phyloP scores from a whole-genome alignment of 2,329 filamentous ascomycete genomes.

The Dothistroma septosporum region DNA sequence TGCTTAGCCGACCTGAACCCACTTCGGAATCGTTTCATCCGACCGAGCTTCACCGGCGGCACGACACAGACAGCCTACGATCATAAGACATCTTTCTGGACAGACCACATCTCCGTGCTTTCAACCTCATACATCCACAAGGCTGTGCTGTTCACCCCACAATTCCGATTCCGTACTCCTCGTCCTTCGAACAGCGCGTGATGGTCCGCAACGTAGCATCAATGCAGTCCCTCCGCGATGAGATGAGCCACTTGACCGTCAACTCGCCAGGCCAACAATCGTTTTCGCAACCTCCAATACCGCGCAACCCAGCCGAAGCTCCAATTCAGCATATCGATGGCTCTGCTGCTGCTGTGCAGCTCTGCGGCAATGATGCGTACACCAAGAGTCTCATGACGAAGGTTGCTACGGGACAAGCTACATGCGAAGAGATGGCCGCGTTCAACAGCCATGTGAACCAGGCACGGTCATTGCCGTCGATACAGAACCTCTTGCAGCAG shows the following conservation, averaged over 20 bases:
- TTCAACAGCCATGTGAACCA: slow-evolving; percentile 20
- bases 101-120: too few species aligned
- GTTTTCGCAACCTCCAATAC: neutral
- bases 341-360: slow-evolving; percentile 10
- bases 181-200: neutral
- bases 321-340: slow-evolving; percentile 4
- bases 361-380: slow-evolving; percentile 20
- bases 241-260: slow-evolving; percentile 18
- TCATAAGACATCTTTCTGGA: too few species aligned
- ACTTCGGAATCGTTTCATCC: too few species aligned
- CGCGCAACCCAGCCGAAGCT: slow-evolving; percentile 2
- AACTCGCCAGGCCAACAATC: slow-evolving; percentile 3
- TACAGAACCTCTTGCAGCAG: slow-evolving; percentile 9
- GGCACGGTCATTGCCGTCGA: slow-evolving; percentile 12
- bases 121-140: too few species aligned
- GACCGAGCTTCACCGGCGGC: too few species aligned
- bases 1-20: too few species aligned
- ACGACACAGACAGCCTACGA: too few species aligned
- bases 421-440: slow-evolving; percentile 15
- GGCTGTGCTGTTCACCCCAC: too few species aligned
- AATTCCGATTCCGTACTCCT: too few species aligned
- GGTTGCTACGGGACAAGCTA: slow-evolving; percentile 24
- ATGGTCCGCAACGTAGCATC: slow-evolving; percentile 32
- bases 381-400: slow-evolving; percentile 25
- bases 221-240: slow-evolving; percentile 26